Percentiles rank a stretch among this genome's conserved stretches.
Evolutionary conservation across 305 asterid species (phyloP).

Genomic region (Fraxinus sp.): DNA sequence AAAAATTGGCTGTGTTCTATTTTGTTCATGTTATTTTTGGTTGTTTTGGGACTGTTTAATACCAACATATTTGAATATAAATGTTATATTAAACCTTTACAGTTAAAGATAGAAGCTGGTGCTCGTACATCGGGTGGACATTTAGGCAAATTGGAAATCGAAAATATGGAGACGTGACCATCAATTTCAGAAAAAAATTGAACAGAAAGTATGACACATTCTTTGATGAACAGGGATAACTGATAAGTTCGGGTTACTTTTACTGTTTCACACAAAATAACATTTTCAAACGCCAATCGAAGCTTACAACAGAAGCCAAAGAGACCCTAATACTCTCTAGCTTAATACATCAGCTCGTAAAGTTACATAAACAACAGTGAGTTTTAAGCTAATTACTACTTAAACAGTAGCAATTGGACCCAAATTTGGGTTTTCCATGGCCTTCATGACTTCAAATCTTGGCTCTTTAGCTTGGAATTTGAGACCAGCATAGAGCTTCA

Average conservation of each 20-base stretch:
- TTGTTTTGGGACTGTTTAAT: too few species aligned
- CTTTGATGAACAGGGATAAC: background rate
- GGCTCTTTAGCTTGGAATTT: too few species aligned
- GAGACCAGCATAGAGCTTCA: too few species aligned
- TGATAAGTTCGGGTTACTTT: background rate
- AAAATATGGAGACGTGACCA: background rate
- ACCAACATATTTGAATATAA: too few species aligned
- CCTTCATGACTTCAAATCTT: too few species aligned
- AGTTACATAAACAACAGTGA: background rate
- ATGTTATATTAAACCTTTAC: too few species aligned
- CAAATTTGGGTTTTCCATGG: background rate
- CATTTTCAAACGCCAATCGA: background rate
- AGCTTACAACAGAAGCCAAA: background rate
- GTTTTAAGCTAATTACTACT: background rate
- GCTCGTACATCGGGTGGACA: too few species aligned
- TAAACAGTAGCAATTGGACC: slow-evolving; percentile 42
- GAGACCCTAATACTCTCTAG: background rate
- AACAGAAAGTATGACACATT: background rate
- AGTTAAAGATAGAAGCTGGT: too few species aligned
- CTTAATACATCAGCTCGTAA: background rate
- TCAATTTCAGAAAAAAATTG: too few species aligned
- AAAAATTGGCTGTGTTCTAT: too few species aligned
- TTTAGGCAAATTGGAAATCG: too few species aligned
- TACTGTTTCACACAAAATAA: background rate
- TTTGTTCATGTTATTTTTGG: too few species aligned